Evolutionary conservation across 2,329 filamentous ascomycete genomes (phyloP), one percentile per base, ranked within the genome.

Genomic region (Thelonectria blattea): DNA sequence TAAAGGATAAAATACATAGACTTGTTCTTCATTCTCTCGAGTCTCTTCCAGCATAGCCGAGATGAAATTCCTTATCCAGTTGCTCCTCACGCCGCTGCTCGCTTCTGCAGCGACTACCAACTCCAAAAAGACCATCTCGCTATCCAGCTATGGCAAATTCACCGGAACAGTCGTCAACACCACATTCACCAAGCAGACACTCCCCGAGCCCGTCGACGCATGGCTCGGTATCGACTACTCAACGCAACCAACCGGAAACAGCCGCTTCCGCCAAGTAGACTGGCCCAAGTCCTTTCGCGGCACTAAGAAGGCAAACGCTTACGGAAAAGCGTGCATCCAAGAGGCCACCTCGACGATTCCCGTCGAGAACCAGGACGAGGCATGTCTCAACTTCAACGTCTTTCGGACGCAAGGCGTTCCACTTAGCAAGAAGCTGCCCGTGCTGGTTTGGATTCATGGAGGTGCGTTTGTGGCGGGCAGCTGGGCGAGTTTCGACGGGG

Each of bases 211-310:
- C 0, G 75, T 82, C 2, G 78, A 83, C 61, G 80, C 80, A 0
- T 83, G 80, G 80, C 69, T 83, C 6, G 79, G 79, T 2, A 76
- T 83, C 32, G 78, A 81, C 64, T 83, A 81, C 50, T 75, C 80
- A 0, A 69, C 71, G 0, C 77, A 79, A 30, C 79, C 78, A 0
- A 74, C 75, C 1, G 78, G 76, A 5, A 69, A 77, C 3, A 62
- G 69, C 14, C 77, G 81, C 8, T 82, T 83, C 56, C 70, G 67
- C 12, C 72, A 77, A 0, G 72, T 80, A 18, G 70, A 73, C 20
- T 78, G 74, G 75, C 80, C 81, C 0, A 62, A 64, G 4, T 63
- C 73, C 1, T 81, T 83, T 48, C 68, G 75, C 2, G 80, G 78
- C 0, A 69, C 75, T 8, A 77, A 73, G 58, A 62, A 70, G 2